Evolutionary conservation across 2,329 filamentous ascomycete species (phyloP).

Genomic region (Phyllachora maydis): DNA sequence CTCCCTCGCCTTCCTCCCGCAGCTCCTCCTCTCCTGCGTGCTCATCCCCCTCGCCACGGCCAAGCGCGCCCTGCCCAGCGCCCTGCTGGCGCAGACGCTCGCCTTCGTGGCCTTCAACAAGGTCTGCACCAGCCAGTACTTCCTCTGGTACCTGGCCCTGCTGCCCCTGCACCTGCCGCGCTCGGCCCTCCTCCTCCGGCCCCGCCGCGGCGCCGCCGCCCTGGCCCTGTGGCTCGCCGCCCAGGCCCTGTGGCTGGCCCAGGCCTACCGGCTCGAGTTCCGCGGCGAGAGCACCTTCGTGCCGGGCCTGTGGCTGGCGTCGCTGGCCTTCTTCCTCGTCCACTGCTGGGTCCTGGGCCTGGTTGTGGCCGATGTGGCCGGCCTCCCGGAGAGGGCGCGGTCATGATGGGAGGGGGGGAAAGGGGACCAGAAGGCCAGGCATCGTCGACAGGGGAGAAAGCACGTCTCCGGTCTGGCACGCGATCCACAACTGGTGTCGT

Average conservation of each 20-base stretch:
- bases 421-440: background rate
- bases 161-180: slow-evolving; percentile 74
- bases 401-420: slow-evolving; percentile 1
- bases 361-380: slow-evolving; percentile 48
- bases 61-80: slow-evolving; percentile 60
- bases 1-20: slow-evolving; percentile 72
- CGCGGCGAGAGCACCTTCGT: slow-evolving; percentile 67
- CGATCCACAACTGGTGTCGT: too few relatives aligned
- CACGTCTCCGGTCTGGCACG: too few relatives aligned
- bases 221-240: slow-evolving; percentile 52
- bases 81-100: slow-evolving; percentile 90
- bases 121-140: slow-evolving; percentile 98
- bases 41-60: slow-evolving; percentile 51
- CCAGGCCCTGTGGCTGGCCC: slow-evolving; percentile 59
- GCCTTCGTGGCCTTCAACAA: slow-evolving; percentile 98
- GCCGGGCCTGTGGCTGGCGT: slow-evolving; percentile 61
- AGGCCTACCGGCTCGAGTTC: slow-evolving; percentile 59
- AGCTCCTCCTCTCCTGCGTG: slow-evolving; percentile 60
- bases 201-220: slow-evolving; percentile 40
- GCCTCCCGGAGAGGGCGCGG: too few relatives aligned
- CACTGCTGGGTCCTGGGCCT: slow-evolving; percentile 79
- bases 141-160: slow-evolving; percentile 94
- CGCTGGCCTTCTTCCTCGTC: slow-evolving; percentile 59
- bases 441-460: too few relatives aligned
- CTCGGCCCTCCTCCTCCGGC: slow-evolving; percentile 47